A percentile compares a stretch with the other conserved stretches of the same genome.
These are phyloP conservation scores for Crataegus laevigata DNA, from an alignment of 306 rosid species.

Conservation along the genomic window DNA sequence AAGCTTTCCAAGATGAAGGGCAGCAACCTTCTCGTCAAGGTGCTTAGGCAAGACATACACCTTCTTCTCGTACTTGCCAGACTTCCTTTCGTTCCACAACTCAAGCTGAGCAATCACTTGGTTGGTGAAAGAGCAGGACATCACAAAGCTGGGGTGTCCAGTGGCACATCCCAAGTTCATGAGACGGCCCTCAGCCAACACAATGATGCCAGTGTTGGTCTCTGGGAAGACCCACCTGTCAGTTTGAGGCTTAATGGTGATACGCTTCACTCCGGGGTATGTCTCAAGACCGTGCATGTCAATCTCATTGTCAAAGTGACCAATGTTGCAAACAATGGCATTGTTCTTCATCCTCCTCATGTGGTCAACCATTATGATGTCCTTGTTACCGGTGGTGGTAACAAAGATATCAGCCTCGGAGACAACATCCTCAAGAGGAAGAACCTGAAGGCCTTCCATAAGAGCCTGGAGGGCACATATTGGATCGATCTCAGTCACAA, in stretches of 20 bases:
- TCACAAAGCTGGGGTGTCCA: constrained; percentile 97
- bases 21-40: constrained; percentile 95
- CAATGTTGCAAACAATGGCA: constrained; percentile 91
- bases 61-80: constrained; percentile 83
- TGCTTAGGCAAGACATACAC: constrained; percentile 90
- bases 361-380: constrained; percentile 72
- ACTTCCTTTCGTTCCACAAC: constrained; percentile 74
- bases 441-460: constrained; percentile 86
- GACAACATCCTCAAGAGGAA: constrained; percentile 53
- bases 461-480: constrained; percentile 96
- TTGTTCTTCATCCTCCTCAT: constrained; percentile 99
- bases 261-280: constrained; percentile 76
- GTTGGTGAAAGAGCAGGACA: constrained; percentile 98
- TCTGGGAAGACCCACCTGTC: constrained; percentile 98
- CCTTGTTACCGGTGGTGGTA: constrained; percentile 98
- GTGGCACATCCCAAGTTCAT: constrained; percentile 99
- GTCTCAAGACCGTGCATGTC: constrained; percentile 78
- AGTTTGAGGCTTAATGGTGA: constrained; percentile 89
- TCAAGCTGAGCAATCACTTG: constrained; percentile 97
- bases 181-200: constrained; percentile 89
- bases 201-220: constrained; percentile 53
- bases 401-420: constrained; percentile 75
- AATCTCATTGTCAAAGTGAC: constrained; percentile 95
- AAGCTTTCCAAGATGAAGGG: constrained; percentile 90
- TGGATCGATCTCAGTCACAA: constrained; percentile 92